Conservation (phyloP, 2,329 filamentous ascomycete genomes). For the Fusarium udum region DNA sequence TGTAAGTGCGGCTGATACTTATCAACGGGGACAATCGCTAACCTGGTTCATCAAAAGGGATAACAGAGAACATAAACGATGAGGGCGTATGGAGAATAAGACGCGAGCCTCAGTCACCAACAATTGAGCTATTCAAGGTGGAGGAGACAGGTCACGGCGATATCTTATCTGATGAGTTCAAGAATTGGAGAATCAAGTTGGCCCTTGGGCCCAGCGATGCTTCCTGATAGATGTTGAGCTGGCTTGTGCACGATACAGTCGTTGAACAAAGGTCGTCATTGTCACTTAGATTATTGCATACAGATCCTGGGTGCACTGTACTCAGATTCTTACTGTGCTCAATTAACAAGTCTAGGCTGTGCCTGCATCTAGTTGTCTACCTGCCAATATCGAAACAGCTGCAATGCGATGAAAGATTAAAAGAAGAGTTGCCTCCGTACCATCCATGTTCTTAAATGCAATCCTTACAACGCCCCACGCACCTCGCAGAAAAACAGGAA, state of each 20-base stretch:
- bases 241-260: neutral
- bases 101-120: conserved; percentile 67
- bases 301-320: neutral
- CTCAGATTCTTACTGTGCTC: neutral
- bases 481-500: conserved; percentile 14
- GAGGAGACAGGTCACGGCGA: conserved; percentile 76
- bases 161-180: conserved; percentile 81
- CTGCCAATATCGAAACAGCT: neutral
- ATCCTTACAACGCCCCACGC: conserved; percentile 25
- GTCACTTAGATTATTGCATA: neutral
- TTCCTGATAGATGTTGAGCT: neutral
- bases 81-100: conserved; percentile 85
- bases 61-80: conserved; percentile 70
- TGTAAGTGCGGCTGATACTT: conserved; percentile 63
- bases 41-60: conserved; percentile 57
- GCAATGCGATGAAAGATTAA: conserved; percentile 10
- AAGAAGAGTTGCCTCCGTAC: conserved; percentile 22
- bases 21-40: neutral
- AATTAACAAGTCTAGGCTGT: conserved; percentile 14
- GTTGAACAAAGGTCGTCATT: neutral
- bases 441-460: conserved; percentile 20
- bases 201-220: conserved; percentile 47
- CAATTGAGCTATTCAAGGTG: conserved; percentile 78
- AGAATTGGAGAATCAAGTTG: conserved; percentile 75
- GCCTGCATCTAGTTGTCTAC: conserved; percentile 29